Evolutionary conservation across 139 green algal species (phyloP).

Genomic region (Chlamydomonas incerta): DNA sequence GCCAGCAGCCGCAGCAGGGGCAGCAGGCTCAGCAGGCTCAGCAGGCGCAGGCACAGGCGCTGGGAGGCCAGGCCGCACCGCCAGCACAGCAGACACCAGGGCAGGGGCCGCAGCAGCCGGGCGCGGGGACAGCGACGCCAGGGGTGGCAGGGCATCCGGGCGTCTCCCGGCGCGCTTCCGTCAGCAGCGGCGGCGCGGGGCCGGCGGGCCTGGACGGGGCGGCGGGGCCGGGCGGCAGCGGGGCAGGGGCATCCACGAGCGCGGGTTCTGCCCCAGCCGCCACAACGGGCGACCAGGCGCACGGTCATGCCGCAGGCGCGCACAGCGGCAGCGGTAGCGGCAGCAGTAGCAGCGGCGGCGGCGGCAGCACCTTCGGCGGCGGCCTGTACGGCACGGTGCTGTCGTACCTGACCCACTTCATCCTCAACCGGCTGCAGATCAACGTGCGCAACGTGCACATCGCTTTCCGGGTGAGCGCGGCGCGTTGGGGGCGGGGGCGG

Average conservation of each 20-base stretch:
- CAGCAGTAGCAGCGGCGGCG: slow-evolving; percentile 9
- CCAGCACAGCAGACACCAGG: background rate
- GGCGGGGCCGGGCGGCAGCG: background rate
- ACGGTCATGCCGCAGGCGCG: background rate
- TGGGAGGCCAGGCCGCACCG: no score
- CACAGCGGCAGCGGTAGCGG: background rate
- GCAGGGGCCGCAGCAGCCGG: background rate
- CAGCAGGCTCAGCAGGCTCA: no score
- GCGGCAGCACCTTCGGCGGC: slow-evolving; percentile 30
- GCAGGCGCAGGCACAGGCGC: no score
- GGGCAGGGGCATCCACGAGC: no score
- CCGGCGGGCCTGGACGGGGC: background rate
- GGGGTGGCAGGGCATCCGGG: background rate
- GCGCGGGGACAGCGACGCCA: background rate
- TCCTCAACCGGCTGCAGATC: slow-evolving; percentile 82
- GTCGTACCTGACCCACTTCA: slow-evolving; percentile 63
- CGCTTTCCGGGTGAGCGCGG: slow-evolving; percentile 66
- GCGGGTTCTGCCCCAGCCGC: background rate
- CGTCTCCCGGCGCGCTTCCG: no score
- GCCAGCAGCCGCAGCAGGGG: background rate
- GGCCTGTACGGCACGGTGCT: slow-evolving; percentile 58
- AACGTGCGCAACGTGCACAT: slow-evolving; percentile 77
- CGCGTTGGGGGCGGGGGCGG: background rate
- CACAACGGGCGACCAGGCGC: background rate
- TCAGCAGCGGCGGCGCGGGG: no score